A percentile compares a stretch with the other conserved stretches of the same genome.
These are phyloP conservation scores for Microthlaspi erraticum DNA, from an alignment of 345 rosid species.

Conservation along the genomic window DNA sequence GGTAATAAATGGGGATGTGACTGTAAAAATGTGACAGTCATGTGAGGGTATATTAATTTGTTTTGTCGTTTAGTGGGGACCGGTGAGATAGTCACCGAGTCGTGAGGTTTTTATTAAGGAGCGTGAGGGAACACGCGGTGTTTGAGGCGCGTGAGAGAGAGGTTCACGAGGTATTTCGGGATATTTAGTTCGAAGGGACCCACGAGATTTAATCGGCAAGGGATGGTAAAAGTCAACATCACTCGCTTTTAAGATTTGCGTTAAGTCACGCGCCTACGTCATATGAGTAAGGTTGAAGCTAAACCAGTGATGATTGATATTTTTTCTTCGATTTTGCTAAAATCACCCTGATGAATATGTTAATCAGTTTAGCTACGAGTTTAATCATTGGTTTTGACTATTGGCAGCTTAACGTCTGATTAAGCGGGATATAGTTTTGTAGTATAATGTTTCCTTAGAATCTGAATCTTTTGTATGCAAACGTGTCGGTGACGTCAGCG, in stretches of 20 bases:
- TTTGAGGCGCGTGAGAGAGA: constrained; percentile 28
- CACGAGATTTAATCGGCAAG: constrained; percentile 27
- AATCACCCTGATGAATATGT: neutral
- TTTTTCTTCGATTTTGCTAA: neutral
- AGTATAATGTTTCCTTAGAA: no score
- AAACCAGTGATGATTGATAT: neutral
- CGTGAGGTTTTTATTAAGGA: constrained; percentile 12
- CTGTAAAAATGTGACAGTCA: constrained; percentile 37
- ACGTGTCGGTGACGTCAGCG: constrained; percentile 10
- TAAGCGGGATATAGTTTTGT: neutral
- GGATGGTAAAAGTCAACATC: constrained; percentile 37
- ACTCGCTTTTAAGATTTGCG: constrained; percentile 24
- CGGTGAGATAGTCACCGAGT: constrained; percentile 23
- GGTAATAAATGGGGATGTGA: constrained; percentile 31
- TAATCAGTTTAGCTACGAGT: neutral
- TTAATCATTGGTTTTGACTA: neutral
- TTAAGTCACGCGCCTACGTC: constrained; percentile 2
- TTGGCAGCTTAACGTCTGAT: neutral
- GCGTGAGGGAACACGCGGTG: constrained; percentile 14
- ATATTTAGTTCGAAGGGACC: constrained; percentile 22
- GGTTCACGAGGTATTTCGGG: constrained; percentile 37
- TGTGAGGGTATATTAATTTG: constrained; percentile 35
- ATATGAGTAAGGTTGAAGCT: constrained; percentile 11
- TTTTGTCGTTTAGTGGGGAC: constrained; percentile 28
- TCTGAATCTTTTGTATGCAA: neutral